phyloP scores from a whole-genome alignment of 352 stramenopile genomes.

The Globisporangium nunn region DNA sequence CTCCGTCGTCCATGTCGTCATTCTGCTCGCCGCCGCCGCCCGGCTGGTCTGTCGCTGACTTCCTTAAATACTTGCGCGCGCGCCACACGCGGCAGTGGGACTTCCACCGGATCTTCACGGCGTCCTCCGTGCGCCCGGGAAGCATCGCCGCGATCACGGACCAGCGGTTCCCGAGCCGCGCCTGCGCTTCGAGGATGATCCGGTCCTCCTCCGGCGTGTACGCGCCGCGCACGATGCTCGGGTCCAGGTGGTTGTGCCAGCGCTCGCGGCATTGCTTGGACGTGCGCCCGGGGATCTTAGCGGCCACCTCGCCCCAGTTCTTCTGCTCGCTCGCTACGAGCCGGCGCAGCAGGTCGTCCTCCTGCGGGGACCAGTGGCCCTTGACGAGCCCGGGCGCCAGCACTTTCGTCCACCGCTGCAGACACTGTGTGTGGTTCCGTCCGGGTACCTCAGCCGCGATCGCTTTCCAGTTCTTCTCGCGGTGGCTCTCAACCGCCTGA shows the following conservation, averaged over 20 bases:
- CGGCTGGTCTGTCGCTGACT: constrained; percentile 21
- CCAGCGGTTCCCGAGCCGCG: constrained; percentile 84
- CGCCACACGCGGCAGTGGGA: constrained; percentile 81
- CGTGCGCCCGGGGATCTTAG: constrained; percentile 78
- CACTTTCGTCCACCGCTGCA: constrained; percentile 90
- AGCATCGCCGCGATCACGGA: constrained; percentile 87
- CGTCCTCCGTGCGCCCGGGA: constrained; percentile 83
- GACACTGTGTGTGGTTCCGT: constrained; percentile 88
- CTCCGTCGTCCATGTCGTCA: not conserved
- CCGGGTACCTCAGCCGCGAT: constrained; percentile 84
- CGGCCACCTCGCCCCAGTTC: constrained; percentile 86
- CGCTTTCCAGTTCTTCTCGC: constrained; percentile 90
- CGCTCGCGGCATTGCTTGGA: constrained; percentile 89
- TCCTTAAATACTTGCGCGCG: constrained; percentile 76
- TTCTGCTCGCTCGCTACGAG: constrained; percentile 82
- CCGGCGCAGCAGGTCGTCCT: constrained; percentile 73
- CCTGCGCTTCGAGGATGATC: constrained; percentile 82
- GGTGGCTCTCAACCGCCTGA: constrained; percentile 76
- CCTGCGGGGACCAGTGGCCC: constrained; percentile 87
- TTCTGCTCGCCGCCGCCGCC: not conserved
- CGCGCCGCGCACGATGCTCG: constrained; percentile 81
- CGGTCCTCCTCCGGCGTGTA: constrained; percentile 87
- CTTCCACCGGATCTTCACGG: constrained; percentile 92
- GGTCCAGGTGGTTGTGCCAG: constrained; percentile 88
- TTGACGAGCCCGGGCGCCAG: constrained; percentile 84